Evolutionary conservation across 495 filamentous ascomycete species (phyloP), one percentile per base, ranked within the genome.

Genomic region (Trypethelium eluteriae): DNA sequence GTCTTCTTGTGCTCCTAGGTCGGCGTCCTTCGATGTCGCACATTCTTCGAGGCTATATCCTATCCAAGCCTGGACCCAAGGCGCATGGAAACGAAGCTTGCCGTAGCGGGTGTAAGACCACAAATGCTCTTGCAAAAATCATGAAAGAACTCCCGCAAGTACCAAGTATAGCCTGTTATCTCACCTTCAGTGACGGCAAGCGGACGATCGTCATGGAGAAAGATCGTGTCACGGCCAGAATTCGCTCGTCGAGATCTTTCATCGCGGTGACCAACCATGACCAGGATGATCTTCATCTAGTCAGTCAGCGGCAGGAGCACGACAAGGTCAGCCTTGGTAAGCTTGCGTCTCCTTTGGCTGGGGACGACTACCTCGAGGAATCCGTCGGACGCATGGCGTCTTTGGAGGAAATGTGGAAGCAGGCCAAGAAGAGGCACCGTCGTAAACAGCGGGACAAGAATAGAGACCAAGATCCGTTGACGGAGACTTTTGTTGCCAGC

Each of bases 191-290:
- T 66, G 79, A 83, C 59, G 84, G 84, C 1, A 39, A 65, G 0
- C 65, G 65, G 12, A 79, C 79, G 10, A 69, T 77, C 32, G 74
- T 82, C 0, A 74, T 89, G 59, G 86, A 88, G 66, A 88, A 88
- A 71, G 86, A 88, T 69, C 74, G 81, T 66, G 46, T 66, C 4
- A 77, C 75, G 0, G 83, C 81, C 6, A 71, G 73, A 3, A 68
- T 80, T 4, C 74, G 76, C 14, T 74, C 72, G 0, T 77, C 78
- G 2, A 62, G 64, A 9, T 72, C 79, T n/a, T 88, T 87, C 71
- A 81, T 87, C 36, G 76, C 82, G 38, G 74, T 76, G 5, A 84
- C 84, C 4, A 88, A 88, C 69, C 80, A 83, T 70, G 85, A 88
- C 68, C 74, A 49, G 74, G 14, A 50, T 65, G 6, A 47, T 69